Conservation (phyloP, 1,284 basidiomycete species). For the Rhodotorula sp. region DNA sequence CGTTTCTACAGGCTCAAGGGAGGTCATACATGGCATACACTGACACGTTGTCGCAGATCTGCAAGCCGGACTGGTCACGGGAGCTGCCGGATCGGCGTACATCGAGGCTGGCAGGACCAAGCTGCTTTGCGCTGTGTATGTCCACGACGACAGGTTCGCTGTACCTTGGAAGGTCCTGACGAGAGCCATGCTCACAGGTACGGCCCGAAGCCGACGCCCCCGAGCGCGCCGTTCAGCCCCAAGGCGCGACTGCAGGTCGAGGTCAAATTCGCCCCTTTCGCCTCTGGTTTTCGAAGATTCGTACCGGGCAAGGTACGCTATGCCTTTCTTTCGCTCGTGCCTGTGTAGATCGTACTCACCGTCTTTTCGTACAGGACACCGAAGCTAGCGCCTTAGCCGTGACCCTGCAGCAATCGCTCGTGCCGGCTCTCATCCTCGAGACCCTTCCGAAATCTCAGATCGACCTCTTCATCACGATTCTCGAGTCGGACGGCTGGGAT, state of each 20-base stretch:
- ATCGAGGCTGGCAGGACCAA: slow-evolving; percentile 87
- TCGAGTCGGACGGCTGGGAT: slow-evolving; percentile 86
- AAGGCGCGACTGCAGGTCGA: slow-evolving; percentile 88
- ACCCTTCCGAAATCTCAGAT: slow-evolving; percentile 89
- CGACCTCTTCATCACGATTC: slow-evolving; percentile 84
- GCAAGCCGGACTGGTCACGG: slow-evolving; percentile 81
- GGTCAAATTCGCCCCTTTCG: slow-evolving; percentile 94
- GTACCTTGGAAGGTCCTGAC: background rate
- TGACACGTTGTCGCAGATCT: slow-evolving; percentile 61
- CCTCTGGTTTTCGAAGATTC: slow-evolving; percentile 64
- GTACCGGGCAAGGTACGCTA: slow-evolving; percentile 77
- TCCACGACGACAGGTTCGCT: background rate
- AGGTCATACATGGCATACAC: background rate
- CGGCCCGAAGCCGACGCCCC: slow-evolving; percentile 65
- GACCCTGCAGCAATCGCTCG: slow-evolving; percentile 80
- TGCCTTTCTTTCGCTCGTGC: no score
- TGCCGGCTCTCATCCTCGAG: slow-evolving; percentile 81
- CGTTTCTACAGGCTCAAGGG: slow-evolving; percentile 45
- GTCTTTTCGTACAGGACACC: slow-evolving; percentile 65
- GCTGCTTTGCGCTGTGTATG: slow-evolving; percentile 89
- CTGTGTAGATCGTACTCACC: no score
- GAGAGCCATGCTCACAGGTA: slow-evolving; percentile 59
- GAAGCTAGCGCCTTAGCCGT: slow-evolving; percentile 83
- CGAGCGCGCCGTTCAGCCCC: slow-evolving; percentile 65
- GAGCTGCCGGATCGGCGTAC: slow-evolving; percentile 93